These are phyloP conservation scores for Lactifluus hygrophoroides DNA, from an alignment of 768 basidiomycete species.

Conservation along the genomic window DNA sequence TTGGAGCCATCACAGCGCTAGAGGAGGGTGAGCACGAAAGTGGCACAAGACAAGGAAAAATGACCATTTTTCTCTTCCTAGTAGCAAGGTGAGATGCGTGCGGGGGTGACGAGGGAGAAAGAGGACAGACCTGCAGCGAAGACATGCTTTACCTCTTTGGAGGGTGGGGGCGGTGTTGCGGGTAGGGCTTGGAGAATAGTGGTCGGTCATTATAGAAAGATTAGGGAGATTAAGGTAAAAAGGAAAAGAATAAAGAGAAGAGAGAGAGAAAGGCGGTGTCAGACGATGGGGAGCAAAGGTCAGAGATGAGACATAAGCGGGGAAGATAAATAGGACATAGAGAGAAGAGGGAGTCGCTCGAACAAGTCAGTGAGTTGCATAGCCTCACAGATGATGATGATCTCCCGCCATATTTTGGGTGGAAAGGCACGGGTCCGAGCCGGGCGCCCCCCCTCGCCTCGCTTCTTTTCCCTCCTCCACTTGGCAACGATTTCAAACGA, in stretches of 20 bases:
- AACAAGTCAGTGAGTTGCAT: constrained; percentile 6
- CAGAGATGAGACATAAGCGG: constrained; percentile 16
- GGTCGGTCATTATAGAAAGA: constrained; percentile 21
- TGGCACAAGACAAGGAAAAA: neutral
- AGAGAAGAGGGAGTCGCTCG: neutral
- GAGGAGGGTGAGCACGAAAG: neutral
- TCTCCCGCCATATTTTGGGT: constrained; percentile 1
- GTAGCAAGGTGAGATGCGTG: constrained; percentile 3
- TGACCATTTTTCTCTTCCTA: constrained; percentile 22
- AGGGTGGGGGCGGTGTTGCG: constrained; percentile 17
- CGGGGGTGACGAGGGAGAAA: neutral
- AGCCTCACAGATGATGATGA: constrained; percentile 15
- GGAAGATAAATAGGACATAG: constrained; percentile 21
- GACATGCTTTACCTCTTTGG: constrained; percentile 22
- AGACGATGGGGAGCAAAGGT: constrained; percentile 13
- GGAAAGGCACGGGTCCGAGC: neutral
- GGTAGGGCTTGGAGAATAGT: constrained; percentile 12
- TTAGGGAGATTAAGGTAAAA: constrained; percentile 17
- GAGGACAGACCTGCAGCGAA: constrained; percentile 20
- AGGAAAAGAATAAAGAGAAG: constrained; percentile 10
- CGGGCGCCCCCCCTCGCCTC: neutral
- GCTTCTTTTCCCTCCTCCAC: neutral
- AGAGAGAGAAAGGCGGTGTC: constrained; percentile 6
- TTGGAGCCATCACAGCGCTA: constrained; percentile 73
- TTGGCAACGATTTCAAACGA: neutral